Evolutionary conservation across 129 eudicot genomes (phyloP), one percentile per base, ranked within the genome.

Genomic region (Erigeron canadensis): DNA sequence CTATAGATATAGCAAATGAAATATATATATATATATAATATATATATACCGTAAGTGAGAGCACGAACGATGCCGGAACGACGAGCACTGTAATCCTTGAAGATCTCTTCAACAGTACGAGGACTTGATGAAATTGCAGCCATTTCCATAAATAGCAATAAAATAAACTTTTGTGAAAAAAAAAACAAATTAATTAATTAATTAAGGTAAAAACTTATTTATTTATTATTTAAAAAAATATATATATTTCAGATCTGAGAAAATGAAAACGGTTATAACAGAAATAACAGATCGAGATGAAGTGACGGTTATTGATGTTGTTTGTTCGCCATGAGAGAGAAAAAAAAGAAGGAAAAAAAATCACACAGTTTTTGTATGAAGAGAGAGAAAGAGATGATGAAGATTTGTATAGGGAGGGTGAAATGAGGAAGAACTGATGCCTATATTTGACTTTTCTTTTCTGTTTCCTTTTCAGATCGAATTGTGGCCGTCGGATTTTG

Each of bases 71-170:
- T 79, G 61, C 84, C 91, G 75, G 77, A 68, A 8, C 95, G 95
- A 22, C 97, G 95, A 63, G 81, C 84, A 76, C 74, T 81, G 80
- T 73, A 90, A 79, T 90, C 97, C 70, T 87, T 87, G 82, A 83
- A 90, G 87, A 90, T 90, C 87, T 90, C 95, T 79, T 90, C 97
- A 22, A 90, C 97, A 21, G 91, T 85, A 23, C 91, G 95, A 4
- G 97, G 97, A 42, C 83, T 81, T 28, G 91, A 88, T 10, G 90
- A 81, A 62, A 83, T 78, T 54, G 81, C 72, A 43, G 96, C 88
- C 86, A 87, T 90, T 53, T 84, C 83, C 88, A 78, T 83, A 74
- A 60, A 68, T 28, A 12, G 44, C 42, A 38, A 47, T 2, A 59
- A 46, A 0, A 58, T 41, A 75, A 39, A 37, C 12, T 64, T 40